A percentile compares a stretch with the other conserved stretches of the same genome.
Evolutionary conservation across 768 basidiomycete species (phyloP).

Genomic region (Pleurotus platypus): DNA sequence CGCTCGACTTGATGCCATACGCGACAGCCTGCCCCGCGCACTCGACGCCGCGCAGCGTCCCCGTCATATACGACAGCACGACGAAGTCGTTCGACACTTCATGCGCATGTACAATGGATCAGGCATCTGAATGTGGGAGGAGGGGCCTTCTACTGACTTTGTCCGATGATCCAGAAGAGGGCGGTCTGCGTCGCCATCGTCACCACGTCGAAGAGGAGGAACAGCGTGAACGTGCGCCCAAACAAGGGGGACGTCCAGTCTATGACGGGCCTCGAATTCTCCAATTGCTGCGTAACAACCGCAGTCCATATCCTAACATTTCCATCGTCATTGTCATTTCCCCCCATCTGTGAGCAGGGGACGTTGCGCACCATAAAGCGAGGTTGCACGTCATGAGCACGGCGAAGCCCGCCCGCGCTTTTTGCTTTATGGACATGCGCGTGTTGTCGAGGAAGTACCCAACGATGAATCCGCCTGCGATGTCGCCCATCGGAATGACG

Average conservation of each 20-base stretch:
- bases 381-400: slow-evolving; percentile 26
- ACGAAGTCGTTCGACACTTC: slow-evolving; percentile 31
- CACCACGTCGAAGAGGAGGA: slow-evolving; percentile 27
- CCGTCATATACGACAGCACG: slow-evolving; percentile 29
- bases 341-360: not conserved
- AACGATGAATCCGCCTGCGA: slow-evolving; percentile 24
- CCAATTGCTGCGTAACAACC: slow-evolving; percentile 25
- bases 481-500: slow-evolving; percentile 24
- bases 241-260: slow-evolving; percentile 29
- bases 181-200: slow-evolving; percentile 30
- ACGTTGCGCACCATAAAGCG: slow-evolving; percentile 18
- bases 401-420: slow-evolving; percentile 25
- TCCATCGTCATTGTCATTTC: no score
- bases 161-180: slow-evolving; percentile 27
- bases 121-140: not conserved
- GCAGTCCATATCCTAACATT: slow-evolving; percentile 26
- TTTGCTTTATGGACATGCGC: slow-evolving; percentile 24
- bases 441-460: slow-evolving; percentile 28
- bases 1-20: slow-evolving; percentile 27
- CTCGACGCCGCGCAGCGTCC: slow-evolving; percentile 27
- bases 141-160: slow-evolving; percentile 16
- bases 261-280: slow-evolving; percentile 24
- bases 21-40: slow-evolving; percentile 30
- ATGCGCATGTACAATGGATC: not conserved
- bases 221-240: slow-evolving; percentile 24